These are phyloP conservation scores for Marasmius sp. DNA, from an alignment of 1,284 basidiomycete genomes.

Conservation along the genomic window DNA sequence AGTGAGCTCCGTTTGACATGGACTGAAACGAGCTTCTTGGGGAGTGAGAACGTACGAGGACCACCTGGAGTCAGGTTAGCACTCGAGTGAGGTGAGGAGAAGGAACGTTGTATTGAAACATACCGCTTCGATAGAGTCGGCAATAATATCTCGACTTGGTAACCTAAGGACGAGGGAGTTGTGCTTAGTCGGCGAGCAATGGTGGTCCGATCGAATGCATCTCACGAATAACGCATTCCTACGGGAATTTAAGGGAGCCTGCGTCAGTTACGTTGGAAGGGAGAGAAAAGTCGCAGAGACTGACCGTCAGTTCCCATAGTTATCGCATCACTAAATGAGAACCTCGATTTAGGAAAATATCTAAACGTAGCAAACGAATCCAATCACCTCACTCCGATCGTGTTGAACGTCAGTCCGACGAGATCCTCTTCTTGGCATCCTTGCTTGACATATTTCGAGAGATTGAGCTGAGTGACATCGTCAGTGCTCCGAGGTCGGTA, in stretches of 20 bases:
- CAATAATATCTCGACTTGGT: conserved; percentile 88
- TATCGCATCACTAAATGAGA: conserved; percentile 63
- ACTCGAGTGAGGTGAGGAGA: background rate
- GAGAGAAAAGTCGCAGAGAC: conserved; percentile 15
- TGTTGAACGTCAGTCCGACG: conserved; percentile 78
- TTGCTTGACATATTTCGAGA: conserved; percentile 73
- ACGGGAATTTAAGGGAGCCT: background rate
- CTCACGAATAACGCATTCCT: conserved; percentile 81
- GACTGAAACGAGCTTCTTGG: background rate
- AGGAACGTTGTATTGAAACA: conserved; percentile 18
- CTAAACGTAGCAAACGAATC: background rate
- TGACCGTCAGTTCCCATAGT: conserved; percentile 83
- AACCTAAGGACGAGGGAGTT: conserved; percentile 46
- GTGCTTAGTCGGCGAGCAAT: background rate
- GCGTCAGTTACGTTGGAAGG: conserved; percentile 1
- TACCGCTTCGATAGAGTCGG: conserved; percentile 88
- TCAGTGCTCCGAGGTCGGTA: background rate
- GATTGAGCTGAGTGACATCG: conserved; percentile 54
- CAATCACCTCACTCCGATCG: conserved; percentile 72
- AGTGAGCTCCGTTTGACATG: background rate
- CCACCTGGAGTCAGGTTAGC: conserved; percentile 44
- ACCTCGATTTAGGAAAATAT: background rate
- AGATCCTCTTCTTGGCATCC: conserved; percentile 76
- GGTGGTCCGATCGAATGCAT: conserved; percentile 7
- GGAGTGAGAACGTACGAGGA: conserved; percentile 46